Evolutionary conservation across 2,329 filamentous ascomycete species (phyloP), one percentile per base, ranked within the genome.

Genomic region (Aureobasidium zeae): DNA sequence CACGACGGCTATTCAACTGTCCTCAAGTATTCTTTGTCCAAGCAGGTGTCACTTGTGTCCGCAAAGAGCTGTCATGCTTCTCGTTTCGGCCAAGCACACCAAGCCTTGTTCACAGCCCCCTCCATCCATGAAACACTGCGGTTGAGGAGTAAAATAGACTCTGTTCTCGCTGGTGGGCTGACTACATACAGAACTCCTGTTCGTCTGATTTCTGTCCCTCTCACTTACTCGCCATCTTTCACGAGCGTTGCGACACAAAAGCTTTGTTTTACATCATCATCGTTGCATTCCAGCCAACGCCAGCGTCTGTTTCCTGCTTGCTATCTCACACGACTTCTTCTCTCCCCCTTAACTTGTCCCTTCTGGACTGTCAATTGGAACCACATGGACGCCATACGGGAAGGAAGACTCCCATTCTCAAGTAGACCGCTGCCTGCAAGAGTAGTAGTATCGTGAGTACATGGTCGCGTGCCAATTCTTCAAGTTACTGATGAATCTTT

Each of bases 381-480:
- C n/a, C 3, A 20, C 15, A 34, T 43, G 39, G 39, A 43, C 12
- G 29, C 39, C 15, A 8, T 33, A 34, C 25, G 30, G 8, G 28
- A 34, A 13, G 2, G 31, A 20, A 71, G 70, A 53, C 60, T 73
- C 51, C 70, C 70, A 31, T 74, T 74, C 59, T 72, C 70, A 15
- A 73, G 72, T 59, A 70, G 69, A 55, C 64, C 64, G 24, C 61
- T 74, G 33, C 62, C 64, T 35, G 66, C 68, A 53, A 68, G 65
- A 47, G 63, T 73, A 49, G 61, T 74, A 38, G 65, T 74, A 52
- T 74, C 71, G 70, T 74, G 54, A 55, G 68, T 64, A 41, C 32
- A 17, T 32, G 25, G 17, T 26, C 15, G 20, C 15, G 17, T 45
- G 20, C 19, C 11, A 12, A 19, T 39, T n/a, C 5, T 20, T 28